Evolutionary conservation across 305 asterid species (phyloP).

Genomic region (Rubia occidens): DNA sequence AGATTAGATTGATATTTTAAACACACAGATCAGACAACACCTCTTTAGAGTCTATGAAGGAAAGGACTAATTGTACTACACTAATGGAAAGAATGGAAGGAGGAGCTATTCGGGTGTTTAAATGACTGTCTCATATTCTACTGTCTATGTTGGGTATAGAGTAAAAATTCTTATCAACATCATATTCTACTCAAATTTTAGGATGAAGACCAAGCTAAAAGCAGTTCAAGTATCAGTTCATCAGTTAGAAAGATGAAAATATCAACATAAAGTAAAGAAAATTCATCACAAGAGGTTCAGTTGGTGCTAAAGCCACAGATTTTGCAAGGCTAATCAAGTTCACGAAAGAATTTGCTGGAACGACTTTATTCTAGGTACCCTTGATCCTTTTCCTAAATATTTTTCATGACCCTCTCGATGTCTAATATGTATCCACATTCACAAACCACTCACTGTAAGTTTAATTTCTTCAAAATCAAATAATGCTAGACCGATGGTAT

Average conservation of each 20-base stretch:
- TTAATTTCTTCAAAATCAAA: background rate
- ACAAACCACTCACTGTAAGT: background rate
- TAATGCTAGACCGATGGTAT: background rate
- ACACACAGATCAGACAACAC: too few relatives aligned
- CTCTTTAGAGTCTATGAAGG: too few relatives aligned
- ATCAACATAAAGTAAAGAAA: constrained; percentile 33
- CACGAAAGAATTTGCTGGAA: constrained; percentile 64
- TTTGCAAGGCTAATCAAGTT: constrained; percentile 87
- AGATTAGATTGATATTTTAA: too few relatives aligned
- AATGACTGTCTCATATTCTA: too few relatives aligned
- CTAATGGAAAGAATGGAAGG: too few relatives aligned
- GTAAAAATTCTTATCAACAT: too few relatives aligned
- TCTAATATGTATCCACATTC: background rate
- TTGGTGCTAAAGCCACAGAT: constrained; percentile 89
- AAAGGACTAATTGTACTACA: too few relatives aligned
- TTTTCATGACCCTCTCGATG: background rate
- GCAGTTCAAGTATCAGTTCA: constrained; percentile 39
- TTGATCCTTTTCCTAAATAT: background rate
- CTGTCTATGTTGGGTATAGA: too few relatives aligned
- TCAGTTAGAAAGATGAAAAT: constrained; percentile 37
- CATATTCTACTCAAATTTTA: constrained; percentile 19
- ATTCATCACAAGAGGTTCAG: constrained; percentile 38
- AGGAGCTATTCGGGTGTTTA: too few relatives aligned
- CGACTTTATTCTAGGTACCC: constrained; percentile 62
- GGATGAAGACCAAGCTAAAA: constrained; percentile 57